Evolutionary conservation across 2,329 filamentous ascomycete species (phyloP).

Genomic region (Cercospora sp.): DNA sequence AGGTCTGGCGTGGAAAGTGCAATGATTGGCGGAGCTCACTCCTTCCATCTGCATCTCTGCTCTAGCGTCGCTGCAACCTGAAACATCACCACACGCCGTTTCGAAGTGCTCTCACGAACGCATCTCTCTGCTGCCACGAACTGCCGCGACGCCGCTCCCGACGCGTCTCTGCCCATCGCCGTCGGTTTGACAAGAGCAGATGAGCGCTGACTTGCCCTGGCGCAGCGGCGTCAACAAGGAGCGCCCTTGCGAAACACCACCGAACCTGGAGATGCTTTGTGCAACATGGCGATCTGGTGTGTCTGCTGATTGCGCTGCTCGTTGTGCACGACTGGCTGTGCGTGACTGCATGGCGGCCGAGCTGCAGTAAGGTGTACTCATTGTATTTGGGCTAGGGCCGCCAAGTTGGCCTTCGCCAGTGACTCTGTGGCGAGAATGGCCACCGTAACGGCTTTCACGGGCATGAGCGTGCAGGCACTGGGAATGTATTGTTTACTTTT

Average conservation of each 20-base stretch:
- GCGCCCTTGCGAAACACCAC: conserved; percentile 19
- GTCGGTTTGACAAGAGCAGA: conserved; percentile 9
- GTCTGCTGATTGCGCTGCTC: conserved; percentile 16
- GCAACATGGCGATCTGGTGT: conserved; percentile 12
- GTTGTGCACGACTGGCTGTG: conserved; percentile 11
- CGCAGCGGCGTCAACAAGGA: conserved; percentile 13
- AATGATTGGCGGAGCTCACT: conserved; percentile 5
- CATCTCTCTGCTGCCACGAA: conserved; percentile 1
- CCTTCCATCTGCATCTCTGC: conserved; percentile 3
- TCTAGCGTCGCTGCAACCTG: conserved; percentile 10
- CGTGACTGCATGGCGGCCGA: conserved; percentile 5
- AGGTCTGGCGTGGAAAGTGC: neutral
- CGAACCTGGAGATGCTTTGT: conserved; percentile 10
- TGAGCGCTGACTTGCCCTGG: conserved; percentile 18
- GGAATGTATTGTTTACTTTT: conserved; percentile 16
- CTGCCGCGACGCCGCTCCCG: conserved; percentile 4
- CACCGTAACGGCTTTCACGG: conserved; percentile 10
- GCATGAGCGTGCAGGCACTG: conserved; percentile 11
- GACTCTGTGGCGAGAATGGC: conserved; percentile 9
- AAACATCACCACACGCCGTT: conserved; percentile 16
- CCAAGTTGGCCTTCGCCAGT: conserved; percentile 16
- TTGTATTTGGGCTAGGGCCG: conserved; percentile 17
- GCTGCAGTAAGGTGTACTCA: conserved; percentile 17
- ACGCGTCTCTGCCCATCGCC: conserved; percentile 9
- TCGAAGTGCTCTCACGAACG: conserved; percentile 11